Base-by-base conservation (phyloP, 805 yeast genomes). In the Kuraishia floccosa region DNA sequence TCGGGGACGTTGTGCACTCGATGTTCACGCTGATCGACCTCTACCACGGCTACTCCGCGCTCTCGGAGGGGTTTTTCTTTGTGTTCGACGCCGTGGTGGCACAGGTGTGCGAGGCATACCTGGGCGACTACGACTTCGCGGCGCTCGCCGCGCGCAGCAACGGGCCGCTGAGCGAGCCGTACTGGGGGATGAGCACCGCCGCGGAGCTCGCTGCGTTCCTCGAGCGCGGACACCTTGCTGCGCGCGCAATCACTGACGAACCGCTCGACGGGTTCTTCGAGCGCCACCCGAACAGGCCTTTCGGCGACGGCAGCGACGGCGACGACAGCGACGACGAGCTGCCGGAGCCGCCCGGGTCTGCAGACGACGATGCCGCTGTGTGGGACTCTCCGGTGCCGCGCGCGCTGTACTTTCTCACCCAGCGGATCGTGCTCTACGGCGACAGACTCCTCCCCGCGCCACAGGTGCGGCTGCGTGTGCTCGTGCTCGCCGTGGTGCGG, bases 21-120 rank as follows among this genome's bases (percentile, higher is more conserved):
- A 65, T 85, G 38, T 85, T 89, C 49, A 71, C 76, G 13, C 56
- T 87, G 22, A 60, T 89, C 30, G 97, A 89, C 53, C 62, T 75
- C 32, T 89, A 79, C 45, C 95, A 87, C 53, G 93, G 89, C 0
- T 89, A 89, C 49, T 58, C 75, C 2, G 59, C 63, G 11, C 56
- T 91, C 12, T 76, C 83, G 32, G 76, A 76, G 35, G 83, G 84
- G 2, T 76, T 84, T 36, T 81, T 86, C 38, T 53, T 64, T 3
- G 78, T 84, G 0, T 84, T 87, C 43, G 68, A 68, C 32, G 76
- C 72, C 17, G 50, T 83, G 4, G 57, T 75, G 5, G 52, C 54
- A 20, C 76, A 75, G 43, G 52, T 74, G 23, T 47, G 50, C 20
- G 48, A 52, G 13, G 32, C 46, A 25, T 68, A 63, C 41, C 34